Evolutionary conservation across 176 grass and related monocot species (phyloP).

Genomic region (Hsuehochloa calcarea): DNA sequence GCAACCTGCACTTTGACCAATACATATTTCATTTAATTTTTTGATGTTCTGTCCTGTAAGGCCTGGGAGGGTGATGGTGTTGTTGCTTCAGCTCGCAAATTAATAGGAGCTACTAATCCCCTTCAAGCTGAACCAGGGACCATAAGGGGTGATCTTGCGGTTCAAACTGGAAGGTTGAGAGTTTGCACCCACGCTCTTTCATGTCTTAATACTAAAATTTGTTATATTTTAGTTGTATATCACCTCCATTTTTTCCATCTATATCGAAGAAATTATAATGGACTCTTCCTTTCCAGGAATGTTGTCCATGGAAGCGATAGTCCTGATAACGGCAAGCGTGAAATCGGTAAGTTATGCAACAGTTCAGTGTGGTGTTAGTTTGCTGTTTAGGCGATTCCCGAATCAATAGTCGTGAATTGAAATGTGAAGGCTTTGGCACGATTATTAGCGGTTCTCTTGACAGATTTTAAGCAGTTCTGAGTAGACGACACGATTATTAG

Average conservation of each 20-base stretch:
- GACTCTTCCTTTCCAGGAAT: slow-evolving; percentile 61
- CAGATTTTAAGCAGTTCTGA: background rate
- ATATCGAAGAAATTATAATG: slow-evolving; percentile 9
- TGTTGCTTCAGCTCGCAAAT: slow-evolving; percentile 89
- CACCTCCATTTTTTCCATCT: background rate
- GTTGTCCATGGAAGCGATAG: slow-evolving; percentile 97
- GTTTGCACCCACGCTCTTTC: slow-evolving; percentile 20
- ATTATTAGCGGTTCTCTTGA: background rate
- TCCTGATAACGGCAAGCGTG: slow-evolving; percentile 82
- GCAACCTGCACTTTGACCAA: background rate
- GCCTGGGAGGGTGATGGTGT: slow-evolving; percentile 90
- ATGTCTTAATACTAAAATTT: slow-evolving; percentile 18
- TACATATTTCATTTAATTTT: background rate
- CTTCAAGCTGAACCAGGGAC: slow-evolving; percentile 96
- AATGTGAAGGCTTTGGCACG: too few species aligned
- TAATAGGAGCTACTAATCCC: slow-evolving; percentile 92
- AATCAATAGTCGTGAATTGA: too few species aligned
- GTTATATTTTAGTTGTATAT: background rate
- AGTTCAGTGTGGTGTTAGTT: background rate
- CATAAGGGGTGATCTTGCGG: slow-evolving; percentile 87
- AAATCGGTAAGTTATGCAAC: slow-evolving; percentile 61
- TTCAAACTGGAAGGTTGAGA: slow-evolving; percentile 91
- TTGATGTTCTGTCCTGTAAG: slow-evolving; percentile 39
- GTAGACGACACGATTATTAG: background rate
- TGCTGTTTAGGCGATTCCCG: background rate